Conservation (phyloP, 2,329 filamentous ascomycete genomes). For the Polychaeton citri region DNA sequence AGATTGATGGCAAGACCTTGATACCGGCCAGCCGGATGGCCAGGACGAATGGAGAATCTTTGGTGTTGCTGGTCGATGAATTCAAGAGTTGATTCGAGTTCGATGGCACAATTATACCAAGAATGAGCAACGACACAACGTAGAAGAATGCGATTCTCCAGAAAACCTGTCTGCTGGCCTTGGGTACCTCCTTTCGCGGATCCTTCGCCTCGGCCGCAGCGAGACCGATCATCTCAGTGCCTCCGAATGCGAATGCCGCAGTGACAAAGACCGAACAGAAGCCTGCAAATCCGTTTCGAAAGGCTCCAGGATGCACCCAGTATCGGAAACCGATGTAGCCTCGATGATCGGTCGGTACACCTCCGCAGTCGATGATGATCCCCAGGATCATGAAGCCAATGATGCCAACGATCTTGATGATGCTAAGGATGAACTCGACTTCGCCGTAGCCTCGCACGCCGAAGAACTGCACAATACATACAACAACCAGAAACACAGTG, state of each 20-base stretch:
- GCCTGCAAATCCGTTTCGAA: constrained; percentile 48
- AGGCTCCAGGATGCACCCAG: constrained; percentile 16
- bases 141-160: constrained; percentile 21
- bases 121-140: constrained; percentile 15
- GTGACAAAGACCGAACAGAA: constrained; percentile 52
- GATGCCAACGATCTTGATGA: constrained; percentile 26
- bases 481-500: constrained; percentile 11
- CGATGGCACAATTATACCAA: constrained; percentile 18
- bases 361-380: constrained; percentile 43
- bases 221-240: constrained; percentile 45
- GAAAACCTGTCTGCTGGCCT: constrained; percentile 18
- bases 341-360: constrained; percentile 31
- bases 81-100: constrained; percentile 8
- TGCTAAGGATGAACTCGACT: constrained; percentile 4
- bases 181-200: constrained; percentile 30
- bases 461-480: constrained; percentile 14
- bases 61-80: constrained; percentile 2
- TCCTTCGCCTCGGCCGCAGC: constrained; percentile 39
- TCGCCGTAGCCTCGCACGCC: constrained; percentile 8
- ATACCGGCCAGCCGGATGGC: constrained; percentile 47
- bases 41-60: constrained; percentile 48
- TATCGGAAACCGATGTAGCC: not conserved
- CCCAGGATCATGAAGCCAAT: constrained; percentile 51
- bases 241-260: constrained; percentile 46
- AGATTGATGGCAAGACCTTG: constrained; percentile 43